Evolutionary conservation across 352 stramenopile species (phyloP).

Genomic region (Phytopythium kandeliae): DNA sequence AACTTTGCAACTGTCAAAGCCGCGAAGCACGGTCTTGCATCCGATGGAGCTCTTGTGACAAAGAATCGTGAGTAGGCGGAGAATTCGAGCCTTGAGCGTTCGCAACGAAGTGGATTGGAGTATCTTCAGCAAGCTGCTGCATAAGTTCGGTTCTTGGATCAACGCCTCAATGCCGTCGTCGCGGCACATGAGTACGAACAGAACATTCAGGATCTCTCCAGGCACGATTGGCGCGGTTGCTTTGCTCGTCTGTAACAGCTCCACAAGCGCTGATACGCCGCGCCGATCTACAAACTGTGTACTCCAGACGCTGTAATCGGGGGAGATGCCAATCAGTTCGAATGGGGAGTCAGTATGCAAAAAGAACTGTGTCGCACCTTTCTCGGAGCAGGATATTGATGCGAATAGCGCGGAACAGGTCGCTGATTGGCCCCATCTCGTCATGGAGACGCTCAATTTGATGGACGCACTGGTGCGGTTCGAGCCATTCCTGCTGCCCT

Average conservation of each 20-base stretch:
- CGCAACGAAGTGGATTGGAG: constrained; percentile 17
- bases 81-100: constrained; percentile 20
- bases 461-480: constrained; percentile 42
- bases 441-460: constrained; percentile 32
- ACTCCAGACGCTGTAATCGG: constrained; percentile 35
- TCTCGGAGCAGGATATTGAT: constrained; percentile 54
- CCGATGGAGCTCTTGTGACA: neutral
- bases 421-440: constrained; percentile 26
- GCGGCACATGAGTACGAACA: constrained; percentile 42
- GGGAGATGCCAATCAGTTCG: constrained; percentile 1
- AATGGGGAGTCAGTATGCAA: too few relatives aligned
- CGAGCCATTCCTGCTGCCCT: constrained; percentile 36
- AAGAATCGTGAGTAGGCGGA: constrained; percentile 8
- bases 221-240: constrained; percentile 14
- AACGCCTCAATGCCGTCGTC: constrained; percentile 25
- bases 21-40: neutral
- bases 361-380: constrained; percentile 16
- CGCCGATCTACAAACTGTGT: constrained; percentile 42
- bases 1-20: neutral
- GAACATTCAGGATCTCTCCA: constrained; percentile 37
- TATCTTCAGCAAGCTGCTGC: constrained; percentile 15
- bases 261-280: constrained; percentile 32
- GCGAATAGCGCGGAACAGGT: constrained; percentile 54
- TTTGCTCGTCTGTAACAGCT: constrained; percentile 24
- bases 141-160: constrained; percentile 24